A percentile compares a stretch with the other conserved stretches of the same genome.
Evolutionary conservation across 495 filamentous ascomycete species (phyloP).

Genomic region (Penicillium nucicola): DNA sequence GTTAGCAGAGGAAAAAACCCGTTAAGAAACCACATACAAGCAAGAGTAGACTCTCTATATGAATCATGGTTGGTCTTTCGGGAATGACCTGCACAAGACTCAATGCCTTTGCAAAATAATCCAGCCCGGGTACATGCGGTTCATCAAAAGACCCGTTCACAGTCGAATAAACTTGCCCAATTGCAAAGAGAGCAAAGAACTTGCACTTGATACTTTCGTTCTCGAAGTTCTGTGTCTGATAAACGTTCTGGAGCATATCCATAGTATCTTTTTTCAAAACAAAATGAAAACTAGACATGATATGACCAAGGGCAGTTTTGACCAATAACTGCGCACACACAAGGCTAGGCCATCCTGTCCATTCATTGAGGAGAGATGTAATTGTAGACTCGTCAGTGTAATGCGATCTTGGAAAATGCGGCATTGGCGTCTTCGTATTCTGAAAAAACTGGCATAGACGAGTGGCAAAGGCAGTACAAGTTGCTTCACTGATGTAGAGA

Average conservation of each 20-base stretch:
- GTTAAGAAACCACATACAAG: slow-evolving; percentile 19
- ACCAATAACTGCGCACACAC: slow-evolving; percentile 31
- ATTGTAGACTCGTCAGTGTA: slow-evolving; percentile 29
- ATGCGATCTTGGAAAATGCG: slow-evolving; percentile 30
- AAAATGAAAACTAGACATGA: slow-evolving; percentile 31
- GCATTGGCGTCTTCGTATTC: slow-evolving; percentile 21
- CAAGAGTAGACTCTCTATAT: slow-evolving; percentile 34
- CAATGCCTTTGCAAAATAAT: slow-evolving; percentile 33
- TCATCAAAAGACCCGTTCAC: slow-evolving; percentile 17
- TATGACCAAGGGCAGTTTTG: slow-evolving; percentile 34
- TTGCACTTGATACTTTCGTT: slow-evolving; percentile 31
- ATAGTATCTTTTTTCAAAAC: slow-evolving; percentile 29
- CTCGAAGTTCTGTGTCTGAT: slow-evolving; percentile 29
- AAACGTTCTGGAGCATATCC: slow-evolving; percentile 33
- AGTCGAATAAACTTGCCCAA: slow-evolving; percentile 33
- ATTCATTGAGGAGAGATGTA: slow-evolving; percentile 12
- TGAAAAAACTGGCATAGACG: slow-evolving; percentile 35
- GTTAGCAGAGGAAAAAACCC: background rate
- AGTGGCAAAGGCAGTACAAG: slow-evolving; percentile 38
- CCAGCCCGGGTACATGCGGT: slow-evolving; percentile 28
- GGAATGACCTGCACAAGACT: slow-evolving; percentile 32
- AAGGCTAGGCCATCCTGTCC: slow-evolving; percentile 32
- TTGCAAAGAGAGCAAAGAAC: slow-evolving; percentile 37
- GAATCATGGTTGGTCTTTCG: slow-evolving; percentile 34
- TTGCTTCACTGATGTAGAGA: slow-evolving; percentile 36